Base-by-base conservation (phyloP, 2,329 filamentous ascomycete species). In the Sphaerulina vaccinii region DNA sequence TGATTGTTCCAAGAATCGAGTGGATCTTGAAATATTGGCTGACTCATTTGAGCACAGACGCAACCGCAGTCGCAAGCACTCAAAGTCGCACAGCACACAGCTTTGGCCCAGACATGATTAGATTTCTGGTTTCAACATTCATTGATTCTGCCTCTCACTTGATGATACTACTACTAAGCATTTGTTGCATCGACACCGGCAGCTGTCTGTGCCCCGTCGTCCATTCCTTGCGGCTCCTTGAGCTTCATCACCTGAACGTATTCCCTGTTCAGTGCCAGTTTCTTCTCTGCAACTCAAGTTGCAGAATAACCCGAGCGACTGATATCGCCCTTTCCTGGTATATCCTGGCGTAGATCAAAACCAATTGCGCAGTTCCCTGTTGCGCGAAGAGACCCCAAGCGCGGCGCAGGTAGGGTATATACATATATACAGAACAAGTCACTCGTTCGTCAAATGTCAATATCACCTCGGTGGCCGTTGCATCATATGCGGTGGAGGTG, bases 391-490 rank as follows among this genome's bases (percentile, higher is more conserved):
- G n/a, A 10, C 32, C 8, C 37, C 23, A 9, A 13, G 27, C 27
- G 8, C 27, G 27, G 27, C 27, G 27, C 21, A 11, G 37, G 42
- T 21, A 46, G 38, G 40, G 43, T 51, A 59, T 59, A 37, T 59
- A 57, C 56, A 56, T 54, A 55, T 59, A 16, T 61, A 59, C 58
- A 59, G 32, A 42, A 41, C 19, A n/a, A 51, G 33, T 19, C 13
- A 42, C 22, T 32, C 19, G 35, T 32, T 21, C 19, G 33, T 47
- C 47, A 9, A 27, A 32, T 42, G 23, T 13, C 47, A 29, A n/a
- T 39, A 48, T 57, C 56, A 56, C 29, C 55, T 55, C 15, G 59
- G 58, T 15, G 61, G 57, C 27, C 53, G 49, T 38, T 48, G 57
- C 54, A 59, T 49, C 38, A 58, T 56, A 36, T 53, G 54, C 23